Base-by-base conservation (phyloP, 208 protist species). In the Willaertia magna region DNA sequence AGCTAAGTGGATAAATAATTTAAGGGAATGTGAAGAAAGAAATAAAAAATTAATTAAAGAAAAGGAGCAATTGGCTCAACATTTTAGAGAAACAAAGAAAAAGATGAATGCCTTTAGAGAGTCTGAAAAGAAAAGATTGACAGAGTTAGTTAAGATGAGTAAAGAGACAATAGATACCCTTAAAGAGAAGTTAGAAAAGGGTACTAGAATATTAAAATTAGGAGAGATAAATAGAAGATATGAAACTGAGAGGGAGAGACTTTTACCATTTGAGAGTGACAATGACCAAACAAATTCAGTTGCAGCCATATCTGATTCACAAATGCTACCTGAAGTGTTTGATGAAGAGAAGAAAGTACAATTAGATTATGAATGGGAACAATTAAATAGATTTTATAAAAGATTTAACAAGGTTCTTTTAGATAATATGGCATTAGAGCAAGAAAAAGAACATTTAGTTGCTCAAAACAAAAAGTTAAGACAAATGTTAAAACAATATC, bases 331-430 rank as follows among this genome's bases (percentile, higher is more conserved):
- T n/a, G n/a, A n/a, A n/a, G n/a, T n/a, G n/a, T n/a, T n/a, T n/a
- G n/a, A n/a, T n/a, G 76, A 26, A 26, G n/a, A 81, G 2, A 1
- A 18, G 0, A 39, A 39, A 18, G 44, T 40, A 26, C 22, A 51
- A 16, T 16, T 47, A 14, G 26, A 81, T 9, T 83, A 59, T 40
- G 93, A 97, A 79, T 98, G 96, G 95, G 90, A 93, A 74, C 90
- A 93, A 26, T 89, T 98, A 75, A 92, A 97, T 61, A 90, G 94
- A 12, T 98, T 98, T 87, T 98, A 95, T 94, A 92, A 92, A 76
- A 94, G 93, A 83, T 93, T 95, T 88, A 98, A 98, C 93, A 98
- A 98, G 87, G 95, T 97, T 2, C 90, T 97, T 48, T 92, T 98
- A 14, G 96, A 98, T 90, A 95, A 94, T 84, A 89, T 94, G 0